Evolutionary conservation across 306 rosid species (phyloP).

Genomic region (Coriaria nepalensis): DNA sequence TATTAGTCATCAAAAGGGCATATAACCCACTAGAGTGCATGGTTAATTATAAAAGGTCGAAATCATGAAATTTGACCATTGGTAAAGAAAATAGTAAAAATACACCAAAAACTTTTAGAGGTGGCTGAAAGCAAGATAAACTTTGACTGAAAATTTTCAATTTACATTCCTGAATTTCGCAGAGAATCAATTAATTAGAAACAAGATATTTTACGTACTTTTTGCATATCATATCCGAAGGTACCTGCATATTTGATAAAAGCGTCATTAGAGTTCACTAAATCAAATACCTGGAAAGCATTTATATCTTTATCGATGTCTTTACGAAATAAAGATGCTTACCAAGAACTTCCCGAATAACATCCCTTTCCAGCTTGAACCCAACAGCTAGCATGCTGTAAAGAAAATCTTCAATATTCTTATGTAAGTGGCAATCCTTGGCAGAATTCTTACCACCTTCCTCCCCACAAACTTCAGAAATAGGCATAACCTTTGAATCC

Average conservation of each 20-base stretch:
- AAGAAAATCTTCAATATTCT: slow-evolving; percentile 65
- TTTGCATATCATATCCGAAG: slow-evolving; percentile 65
- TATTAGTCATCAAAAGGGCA: too few species aligned
- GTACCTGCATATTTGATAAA: slow-evolving; percentile 44
- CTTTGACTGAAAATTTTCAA: too few species aligned
- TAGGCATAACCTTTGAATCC: slow-evolving; percentile 30
- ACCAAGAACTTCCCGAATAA: slow-evolving; percentile 71
- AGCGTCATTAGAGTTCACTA: slow-evolving; percentile 17
- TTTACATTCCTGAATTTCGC: not conserved
- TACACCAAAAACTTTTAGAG: not conserved
- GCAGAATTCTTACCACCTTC: slow-evolving; percentile 16
- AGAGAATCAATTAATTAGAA: slow-evolving; percentile 6
- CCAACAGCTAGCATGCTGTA: slow-evolving; percentile 74
- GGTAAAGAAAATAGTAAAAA: not conserved
- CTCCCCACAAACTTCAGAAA: slow-evolving; percentile 34
- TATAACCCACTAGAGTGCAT: too few species aligned
- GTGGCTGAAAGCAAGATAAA: not conserved
- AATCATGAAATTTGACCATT: not conserved
- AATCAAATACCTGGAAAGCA: not conserved
- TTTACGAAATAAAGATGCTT: slow-evolving; percentile 9
- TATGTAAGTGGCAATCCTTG: slow-evolving; percentile 26
- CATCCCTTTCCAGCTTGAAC: slow-evolving; percentile 48
- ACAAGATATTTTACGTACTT: slow-evolving; percentile 34
- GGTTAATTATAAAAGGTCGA: too few species aligned
- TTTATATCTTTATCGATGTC: not conserved